Evolutionary conservation across 2,329 filamentous ascomycete genomes (phyloP).

Genomic region (Amauroascus niger): DNA sequence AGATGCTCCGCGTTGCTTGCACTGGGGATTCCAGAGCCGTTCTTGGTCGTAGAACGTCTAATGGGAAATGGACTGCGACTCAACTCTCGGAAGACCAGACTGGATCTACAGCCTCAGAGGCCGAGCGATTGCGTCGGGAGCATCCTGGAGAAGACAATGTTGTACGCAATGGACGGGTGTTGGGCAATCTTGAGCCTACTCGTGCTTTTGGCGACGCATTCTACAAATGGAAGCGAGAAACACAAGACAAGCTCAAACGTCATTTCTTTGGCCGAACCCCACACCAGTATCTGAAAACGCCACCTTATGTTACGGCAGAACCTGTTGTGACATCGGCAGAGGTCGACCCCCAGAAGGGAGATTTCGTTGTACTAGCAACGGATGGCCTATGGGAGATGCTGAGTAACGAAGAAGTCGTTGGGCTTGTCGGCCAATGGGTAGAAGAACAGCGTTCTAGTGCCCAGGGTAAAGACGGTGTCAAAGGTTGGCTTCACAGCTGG

Average conservation of each 20-base stretch:
- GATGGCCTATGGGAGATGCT: constrained; percentile 99
- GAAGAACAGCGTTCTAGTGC: constrained; percentile 54
- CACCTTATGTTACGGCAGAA: constrained; percentile 94
- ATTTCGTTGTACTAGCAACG: constrained; percentile 93
- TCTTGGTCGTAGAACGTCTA: constrained; percentile 64
- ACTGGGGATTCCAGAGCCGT: constrained; percentile 95
- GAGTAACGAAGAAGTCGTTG: constrained; percentile 95
- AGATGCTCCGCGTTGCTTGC: constrained; percentile 84
- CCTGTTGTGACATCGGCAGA: constrained; percentile 89
- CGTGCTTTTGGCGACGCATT: constrained; percentile 92
- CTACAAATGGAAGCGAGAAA: constrained; percentile 90
- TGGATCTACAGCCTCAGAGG: constrained; percentile 77
- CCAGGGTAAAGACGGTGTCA: constrained; percentile 32
- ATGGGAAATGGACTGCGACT: constrained; percentile 86
- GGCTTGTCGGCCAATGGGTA: constrained; percentile 92
- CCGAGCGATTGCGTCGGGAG: constrained; percentile 66
- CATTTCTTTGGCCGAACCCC: constrained; percentile 81
- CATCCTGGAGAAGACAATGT: constrained; percentile 87
- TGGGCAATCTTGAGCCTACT: constrained; percentile 84
- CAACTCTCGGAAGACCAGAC: constrained; percentile 90
- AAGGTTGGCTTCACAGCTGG: constrained; percentile 65
- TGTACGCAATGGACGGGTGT: constrained; percentile 75
- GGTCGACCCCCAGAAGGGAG: constrained; percentile 76
- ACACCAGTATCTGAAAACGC: constrained; percentile 70
- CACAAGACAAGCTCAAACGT: constrained; percentile 68